Evolutionary conservation across 2,329 filamentous ascomycete genomes (phyloP).

Genomic region (Orbilia quercus): DNA sequence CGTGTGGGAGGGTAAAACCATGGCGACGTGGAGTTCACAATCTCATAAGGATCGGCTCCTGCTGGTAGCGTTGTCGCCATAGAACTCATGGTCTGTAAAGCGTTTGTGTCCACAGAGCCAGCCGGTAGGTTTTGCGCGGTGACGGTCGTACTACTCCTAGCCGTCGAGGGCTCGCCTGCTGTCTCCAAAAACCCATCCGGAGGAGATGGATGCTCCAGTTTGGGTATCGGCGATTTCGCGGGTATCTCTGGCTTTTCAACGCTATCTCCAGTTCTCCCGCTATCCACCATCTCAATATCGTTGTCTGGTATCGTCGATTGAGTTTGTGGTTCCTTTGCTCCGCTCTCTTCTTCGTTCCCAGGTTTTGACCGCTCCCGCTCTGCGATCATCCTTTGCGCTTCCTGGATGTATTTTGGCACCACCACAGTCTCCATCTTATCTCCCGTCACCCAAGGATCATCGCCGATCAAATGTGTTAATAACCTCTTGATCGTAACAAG

Average conservation of each 20-base stretch:
- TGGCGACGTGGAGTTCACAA: slow-evolving; percentile 42
- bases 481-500: slow-evolving; percentile 80
- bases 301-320: slow-evolving; percentile 49
- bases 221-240: slow-evolving; percentile 49
- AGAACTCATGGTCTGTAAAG: slow-evolving; percentile 9
- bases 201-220: slow-evolving; percentile 47
- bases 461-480: slow-evolving; percentile 78
- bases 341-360: slow-evolving; percentile 13
- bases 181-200: slow-evolving; percentile 43
- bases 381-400: slow-evolving; percentile 50
- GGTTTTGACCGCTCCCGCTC: slow-evolving; percentile 35
- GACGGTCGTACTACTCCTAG: slow-evolving; percentile 10
- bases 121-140: slow-evolving; percentile 5
- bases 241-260: slow-evolving; percentile 38
- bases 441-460: slow-evolving; percentile 71
- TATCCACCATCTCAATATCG: slow-evolving; percentile 51
- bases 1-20: slow-evolving; percentile 73
- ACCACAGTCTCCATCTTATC: slow-evolving; percentile 64
- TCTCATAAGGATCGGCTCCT: slow-evolving; percentile 45
- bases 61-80: slow-evolving; percentile 30
- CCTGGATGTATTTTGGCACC: slow-evolving; percentile 61
- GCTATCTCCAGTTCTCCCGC: slow-evolving; percentile 8
- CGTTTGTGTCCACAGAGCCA: slow-evolving; percentile 13
- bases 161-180: slow-evolving; percentile 24
- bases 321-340: slow-evolving; percentile 30